Percentiles rank a stretch among this genome's conserved stretches.
These are phyloP conservation scores for Xylariales sp. DNA, from an alignment of 2,329 filamentous ascomycete species.

Conservation along the genomic window DNA sequence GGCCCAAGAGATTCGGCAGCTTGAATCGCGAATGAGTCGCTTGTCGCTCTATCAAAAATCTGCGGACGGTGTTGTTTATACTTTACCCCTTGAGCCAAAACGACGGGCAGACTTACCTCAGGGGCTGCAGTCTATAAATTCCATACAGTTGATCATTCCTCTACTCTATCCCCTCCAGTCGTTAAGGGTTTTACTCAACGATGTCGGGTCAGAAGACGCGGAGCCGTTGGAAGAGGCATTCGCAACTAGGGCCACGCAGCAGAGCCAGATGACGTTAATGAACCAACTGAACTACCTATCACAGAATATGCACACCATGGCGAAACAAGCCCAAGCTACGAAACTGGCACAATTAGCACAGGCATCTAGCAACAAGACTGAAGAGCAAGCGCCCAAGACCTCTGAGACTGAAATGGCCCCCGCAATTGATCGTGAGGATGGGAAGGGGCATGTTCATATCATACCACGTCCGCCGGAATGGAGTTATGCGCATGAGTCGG, in stretches of 20 bases:
- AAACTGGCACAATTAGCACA: slow-evolving; percentile 37
- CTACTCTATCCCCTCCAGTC: slow-evolving; percentile 77
- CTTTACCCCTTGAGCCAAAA: slow-evolving; percentile 75
- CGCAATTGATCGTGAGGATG: slow-evolving; percentile 51
- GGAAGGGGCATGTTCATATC: slow-evolving; percentile 73
- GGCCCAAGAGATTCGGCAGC: slow-evolving; percentile 74
- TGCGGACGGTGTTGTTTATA: slow-evolving; percentile 76
- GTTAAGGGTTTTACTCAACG: slow-evolving; percentile 73
- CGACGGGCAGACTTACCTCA: slow-evolving; percentile 70
- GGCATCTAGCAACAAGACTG: not conserved
- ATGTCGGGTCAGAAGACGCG: slow-evolving; percentile 69
- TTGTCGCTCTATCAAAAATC: slow-evolving; percentile 75
- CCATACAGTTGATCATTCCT: slow-evolving; percentile 76
- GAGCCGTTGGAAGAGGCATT: slow-evolving; percentile 75
- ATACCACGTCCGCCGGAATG: slow-evolving; percentile 85
- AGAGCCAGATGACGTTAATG: slow-evolving; percentile 73
- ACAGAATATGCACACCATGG: slow-evolving; percentile 76
- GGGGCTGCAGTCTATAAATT: slow-evolving; percentile 70
- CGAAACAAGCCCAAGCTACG: slow-evolving; percentile 61
- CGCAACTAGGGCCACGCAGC: slow-evolving; percentile 64
- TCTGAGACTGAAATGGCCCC: not conserved
- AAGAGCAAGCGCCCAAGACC: not conserved
- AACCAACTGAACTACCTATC: slow-evolving; percentile 80
- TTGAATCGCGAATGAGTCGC: slow-evolving; percentile 79
- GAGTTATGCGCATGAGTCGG: slow-evolving; percentile 61